Evolutionary conservation across 495 filamentous ascomycete species (phyloP).

Genomic region (Achaetomiella virescens): DNA sequence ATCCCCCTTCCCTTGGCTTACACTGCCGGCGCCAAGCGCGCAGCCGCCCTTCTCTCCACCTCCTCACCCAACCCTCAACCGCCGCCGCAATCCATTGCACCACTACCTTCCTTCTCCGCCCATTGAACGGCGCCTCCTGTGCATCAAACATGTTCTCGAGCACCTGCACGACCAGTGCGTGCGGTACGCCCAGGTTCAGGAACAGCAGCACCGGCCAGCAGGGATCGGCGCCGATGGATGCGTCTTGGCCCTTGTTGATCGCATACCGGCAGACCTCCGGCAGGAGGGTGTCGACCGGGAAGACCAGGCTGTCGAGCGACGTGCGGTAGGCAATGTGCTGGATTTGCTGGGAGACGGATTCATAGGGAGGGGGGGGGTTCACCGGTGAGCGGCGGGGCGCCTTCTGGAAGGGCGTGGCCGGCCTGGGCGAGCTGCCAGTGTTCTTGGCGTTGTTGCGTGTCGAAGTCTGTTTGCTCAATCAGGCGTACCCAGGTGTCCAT

Average conservation of each 20-base stretch:
- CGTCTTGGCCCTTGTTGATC: conserved; percentile 60
- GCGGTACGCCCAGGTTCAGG: conserved; percentile 65
- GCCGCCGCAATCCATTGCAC: conserved; percentile 39
- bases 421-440: conserved; percentile 22
- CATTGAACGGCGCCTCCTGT: conserved; percentile 77
- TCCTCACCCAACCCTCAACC: conserved; percentile 39
- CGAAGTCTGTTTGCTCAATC: conserved; percentile 61
- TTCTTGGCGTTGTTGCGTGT: conserved; percentile 49
- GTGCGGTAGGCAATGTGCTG: conserved; percentile 73
- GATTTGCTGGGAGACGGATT: conserved; percentile 66
- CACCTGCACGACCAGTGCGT: conserved; percentile 66
- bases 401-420: conserved; percentile 13
- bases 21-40: not conserved
- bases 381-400: conserved; percentile 11
- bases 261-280: conserved; percentile 75
- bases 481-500: conserved; percentile 76
- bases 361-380: conserved; percentile 58
- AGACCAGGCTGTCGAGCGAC: conserved; percentile 63
- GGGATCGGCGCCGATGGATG: conserved; percentile 50
- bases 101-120: conserved; percentile 37
- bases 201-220: conserved; percentile 82
- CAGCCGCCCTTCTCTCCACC: conserved; percentile 33
- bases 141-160: conserved; percentile 80
- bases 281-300: conserved; percentile 56
- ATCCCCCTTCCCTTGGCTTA: conserved; percentile 24